Percentiles rank a stretch among this genome's conserved stretches.
These are phyloP conservation scores for Babesia caballi DNA, from an alignment of 169 alveolate species.

Conservation along the genomic window DNA sequence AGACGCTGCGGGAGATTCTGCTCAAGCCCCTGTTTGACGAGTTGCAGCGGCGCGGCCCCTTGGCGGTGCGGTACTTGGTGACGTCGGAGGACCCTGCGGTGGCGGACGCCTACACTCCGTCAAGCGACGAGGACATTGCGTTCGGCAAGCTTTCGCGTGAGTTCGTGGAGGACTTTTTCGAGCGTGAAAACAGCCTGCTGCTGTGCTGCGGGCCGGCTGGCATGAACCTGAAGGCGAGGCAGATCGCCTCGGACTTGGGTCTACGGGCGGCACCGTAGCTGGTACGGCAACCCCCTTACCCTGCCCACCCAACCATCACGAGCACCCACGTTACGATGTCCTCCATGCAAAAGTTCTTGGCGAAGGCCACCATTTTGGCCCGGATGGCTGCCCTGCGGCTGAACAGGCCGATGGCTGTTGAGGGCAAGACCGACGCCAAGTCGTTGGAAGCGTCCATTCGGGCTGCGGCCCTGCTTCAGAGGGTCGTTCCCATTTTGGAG, in stretches of 20 bases:
- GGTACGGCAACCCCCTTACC: too few species aligned
- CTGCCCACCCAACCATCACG: too few species aligned
- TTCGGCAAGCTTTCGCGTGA: slow-evolving; percentile 10
- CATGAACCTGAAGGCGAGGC: neutral
- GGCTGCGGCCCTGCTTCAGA: slow-evolving; percentile 39
- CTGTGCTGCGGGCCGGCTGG: slow-evolving; percentile 29
- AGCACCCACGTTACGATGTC: too few species aligned
- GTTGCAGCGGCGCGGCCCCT: neutral
- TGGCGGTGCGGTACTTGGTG: slow-evolving; percentile 43
- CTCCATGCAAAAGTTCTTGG: slow-evolving; percentile 31
- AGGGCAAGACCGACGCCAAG: slow-evolving; percentile 23
- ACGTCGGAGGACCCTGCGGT: slow-evolving; percentile 18
- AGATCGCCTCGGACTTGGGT: neutral
- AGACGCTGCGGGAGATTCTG: slow-evolving; percentile 49
- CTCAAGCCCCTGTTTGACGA: slow-evolving; percentile 44
- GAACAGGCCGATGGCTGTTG: slow-evolving; percentile 33
- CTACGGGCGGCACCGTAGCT: neutral
- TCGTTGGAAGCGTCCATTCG: slow-evolving; percentile 37
- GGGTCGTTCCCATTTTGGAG: slow-evolving; percentile 37
- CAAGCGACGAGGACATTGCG: neutral
- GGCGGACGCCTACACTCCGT: neutral
- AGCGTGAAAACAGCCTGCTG: neutral
- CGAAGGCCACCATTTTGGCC: slow-evolving; percentile 59
- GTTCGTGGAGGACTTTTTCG: neutral
- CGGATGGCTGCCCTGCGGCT: slow-evolving; percentile 57